Base-by-base conservation (phyloP, 129 eudicot genomes). In the Lactuca saligna region DNA sequence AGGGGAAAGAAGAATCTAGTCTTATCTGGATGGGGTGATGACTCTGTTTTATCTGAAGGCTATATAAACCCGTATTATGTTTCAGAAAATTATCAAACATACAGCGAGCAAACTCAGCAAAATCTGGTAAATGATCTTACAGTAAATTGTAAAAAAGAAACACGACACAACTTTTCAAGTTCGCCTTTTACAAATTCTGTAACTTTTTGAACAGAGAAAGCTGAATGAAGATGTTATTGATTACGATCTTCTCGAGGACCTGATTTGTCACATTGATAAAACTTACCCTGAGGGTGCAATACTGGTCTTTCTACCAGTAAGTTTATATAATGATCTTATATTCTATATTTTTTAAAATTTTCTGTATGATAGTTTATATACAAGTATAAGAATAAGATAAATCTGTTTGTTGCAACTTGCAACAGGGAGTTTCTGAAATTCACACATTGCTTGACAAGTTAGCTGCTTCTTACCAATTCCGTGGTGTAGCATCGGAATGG, bases 361-460 rank as follows among this genome's bases (percentile, higher is more conserved):
- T 17, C 16, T 50, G 25, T 57, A 56, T 38, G 50, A 54, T 37
- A 50, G 9, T 44, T 69, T 12, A 31, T 75, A 61, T 42, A 15
- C 10, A 57, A 31, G 29, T 15, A 20, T 35, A 67, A 39, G 29
- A 25, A 25, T 25, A 25, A 70, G 38, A 57, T 75, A 38, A 61
- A 20, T 9, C 42, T 31, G 20, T 75, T 35, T 53, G 16, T 51
- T 80, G 29, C 29, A 25, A 25, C 10, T 8, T 46, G 34, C 31
- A 54, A 32, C 83, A 92, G 98, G 98, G 98, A 64, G 95, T 92
- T 70, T 76, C 98, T 60, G 98, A 92, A 82, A 92, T 88, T 69
- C 77, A 86, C 68, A 60, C 80, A 75, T 71, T 88, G 78, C 82
- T 80, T 44, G 96, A 92, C 72, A 88, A 79, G 71, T 84, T 92